A percentile compares a stretch with the other conserved stretches of the same genome.
phyloP scores from a whole-genome alignment of 768 basidiomycete species.

The Rhodotorula sphaerocarpa region DNA sequence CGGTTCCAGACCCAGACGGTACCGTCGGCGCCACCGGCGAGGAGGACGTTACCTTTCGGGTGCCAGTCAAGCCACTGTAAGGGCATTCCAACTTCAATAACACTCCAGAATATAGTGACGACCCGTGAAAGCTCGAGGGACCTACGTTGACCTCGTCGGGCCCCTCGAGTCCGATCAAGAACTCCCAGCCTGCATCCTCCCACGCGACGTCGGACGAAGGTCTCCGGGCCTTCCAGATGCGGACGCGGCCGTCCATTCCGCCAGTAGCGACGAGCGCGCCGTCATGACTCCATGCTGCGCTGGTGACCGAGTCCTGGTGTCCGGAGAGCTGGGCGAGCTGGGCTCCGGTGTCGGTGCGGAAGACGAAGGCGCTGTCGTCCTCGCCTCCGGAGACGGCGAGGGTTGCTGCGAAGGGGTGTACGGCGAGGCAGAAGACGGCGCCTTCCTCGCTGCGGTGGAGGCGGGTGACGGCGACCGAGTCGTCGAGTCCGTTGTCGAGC shows the following conservation, averaged over 20 bases:
- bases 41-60: constrained; percentile 77
- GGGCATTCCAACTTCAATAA: too few relatives aligned
- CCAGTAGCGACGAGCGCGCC: constrained; percentile 91
- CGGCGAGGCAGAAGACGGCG: constrained; percentile 76
- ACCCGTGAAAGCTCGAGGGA: not conserved
- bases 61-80: constrained; percentile 97
- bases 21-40: constrained; percentile 85
- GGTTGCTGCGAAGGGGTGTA: constrained; percentile 68
- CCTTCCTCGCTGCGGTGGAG: constrained; percentile 49
- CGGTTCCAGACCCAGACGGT: constrained; percentile 97
- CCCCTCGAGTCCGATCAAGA: constrained; percentile 82
- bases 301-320: constrained; percentile 83
- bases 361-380: constrained; percentile 89
- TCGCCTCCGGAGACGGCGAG: constrained; percentile 88
- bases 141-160: constrained; percentile 88
- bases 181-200: constrained; percentile 79
- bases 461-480: constrained; percentile 43
- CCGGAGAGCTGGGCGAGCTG: constrained; percentile 76
- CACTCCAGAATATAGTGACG: too few relatives aligned
- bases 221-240: constrained; percentile 70
- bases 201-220: constrained; percentile 46
- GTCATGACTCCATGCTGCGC: constrained; percentile 69
- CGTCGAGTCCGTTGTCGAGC: constrained; percentile 30
- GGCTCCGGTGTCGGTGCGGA: constrained; percentile 75
- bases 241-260: constrained; percentile 93